Evolutionary conservation across 345 rosid species (phyloP).

Genomic region (Anastatica hierochuntica): DNA sequence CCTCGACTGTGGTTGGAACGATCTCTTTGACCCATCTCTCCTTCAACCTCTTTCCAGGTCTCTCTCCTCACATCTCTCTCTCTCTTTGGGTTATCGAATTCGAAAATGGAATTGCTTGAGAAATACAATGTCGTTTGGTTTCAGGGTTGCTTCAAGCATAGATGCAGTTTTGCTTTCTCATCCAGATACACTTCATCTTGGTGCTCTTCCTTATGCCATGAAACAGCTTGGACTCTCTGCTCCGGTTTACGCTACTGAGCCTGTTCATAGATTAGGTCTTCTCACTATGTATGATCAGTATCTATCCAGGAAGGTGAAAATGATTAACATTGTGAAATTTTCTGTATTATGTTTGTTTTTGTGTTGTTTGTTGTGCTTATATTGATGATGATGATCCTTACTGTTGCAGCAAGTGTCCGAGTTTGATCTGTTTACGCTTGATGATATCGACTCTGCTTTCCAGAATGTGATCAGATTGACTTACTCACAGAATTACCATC

Average conservation of each 20-base stretch:
- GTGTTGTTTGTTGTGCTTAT: slow-evolving; percentile 4
- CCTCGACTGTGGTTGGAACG: slow-evolving; percentile 97
- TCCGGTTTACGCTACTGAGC: slow-evolving; percentile 79
- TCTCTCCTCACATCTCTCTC: background rate
- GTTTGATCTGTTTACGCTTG: slow-evolving; percentile 82
- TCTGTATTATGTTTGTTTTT: background rate
- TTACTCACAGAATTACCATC: slow-evolving; percentile 77
- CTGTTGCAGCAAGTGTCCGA: slow-evolving; percentile 83
- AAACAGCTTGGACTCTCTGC: slow-evolving; percentile 80
- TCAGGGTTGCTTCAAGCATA: slow-evolving; percentile 66
- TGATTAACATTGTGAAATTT: background rate
- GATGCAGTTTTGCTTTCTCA: slow-evolving; percentile 89
- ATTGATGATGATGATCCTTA: background rate
- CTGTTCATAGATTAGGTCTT: slow-evolving; percentile 69
- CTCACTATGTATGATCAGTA: slow-evolving; percentile 95
- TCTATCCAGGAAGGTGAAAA: slow-evolving; percentile 66
- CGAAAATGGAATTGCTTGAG: background rate
- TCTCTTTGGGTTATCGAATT: background rate
- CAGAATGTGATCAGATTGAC: slow-evolving; percentile 78
- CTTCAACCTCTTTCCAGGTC: slow-evolving; percentile 89
- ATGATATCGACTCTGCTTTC: slow-evolving; percentile 88
- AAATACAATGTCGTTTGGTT: background rate
- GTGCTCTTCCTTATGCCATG: slow-evolving; percentile 93
- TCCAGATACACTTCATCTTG: slow-evolving; percentile 82
- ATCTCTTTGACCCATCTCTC: slow-evolving; percentile 74